These are phyloP conservation scores for Gautieria morchelliformis DNA, from an alignment of 768 basidiomycete genomes.

Conservation along the genomic window DNA sequence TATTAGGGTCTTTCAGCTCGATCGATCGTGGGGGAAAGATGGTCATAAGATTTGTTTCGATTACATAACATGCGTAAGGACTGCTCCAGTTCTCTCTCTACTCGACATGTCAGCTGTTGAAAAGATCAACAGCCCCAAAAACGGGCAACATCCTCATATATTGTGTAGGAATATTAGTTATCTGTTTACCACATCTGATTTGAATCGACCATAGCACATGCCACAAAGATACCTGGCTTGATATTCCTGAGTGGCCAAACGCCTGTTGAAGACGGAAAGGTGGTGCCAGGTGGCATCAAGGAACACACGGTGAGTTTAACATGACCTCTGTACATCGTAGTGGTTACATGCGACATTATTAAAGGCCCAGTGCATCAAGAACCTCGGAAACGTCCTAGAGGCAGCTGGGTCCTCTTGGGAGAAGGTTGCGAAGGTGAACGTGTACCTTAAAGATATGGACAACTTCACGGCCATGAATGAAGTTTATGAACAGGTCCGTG, in stretches of 20 bases:
- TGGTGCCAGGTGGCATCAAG: slow-evolving; percentile 47
- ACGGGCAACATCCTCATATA: slow-evolving; percentile 35
- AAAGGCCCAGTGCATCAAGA: slow-evolving; percentile 48
- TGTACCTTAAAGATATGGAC: slow-evolving; percentile 53
- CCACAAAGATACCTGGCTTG: slow-evolving; percentile 45
- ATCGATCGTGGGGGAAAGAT: no score
- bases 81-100: no score
- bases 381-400: slow-evolving; percentile 42
- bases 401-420: slow-evolving; percentile 53
- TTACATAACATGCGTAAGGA: no score
- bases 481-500: slow-evolving; percentile 40
- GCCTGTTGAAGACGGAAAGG: slow-evolving; percentile 39
- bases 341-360: not conserved
- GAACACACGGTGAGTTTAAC: slow-evolving; percentile 41
- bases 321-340: not conserved
- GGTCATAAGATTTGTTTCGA: no score
- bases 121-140: slow-evolving; percentile 44
- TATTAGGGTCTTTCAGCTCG: no score
- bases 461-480: slow-evolving; percentile 49
- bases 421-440: slow-evolving; percentile 43
- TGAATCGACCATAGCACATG: slow-evolving; percentile 32
- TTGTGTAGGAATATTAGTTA: slow-evolving; percentile 31
- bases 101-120: slow-evolving; percentile 38
- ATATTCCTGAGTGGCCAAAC: slow-evolving; percentile 56
- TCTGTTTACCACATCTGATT: not conserved